Percentiles rank a stretch among this genome's conserved stretches.
phyloP scores from a whole-genome alignment of 306 rosid genomes.

The Castanopsis chinensis region DNA sequence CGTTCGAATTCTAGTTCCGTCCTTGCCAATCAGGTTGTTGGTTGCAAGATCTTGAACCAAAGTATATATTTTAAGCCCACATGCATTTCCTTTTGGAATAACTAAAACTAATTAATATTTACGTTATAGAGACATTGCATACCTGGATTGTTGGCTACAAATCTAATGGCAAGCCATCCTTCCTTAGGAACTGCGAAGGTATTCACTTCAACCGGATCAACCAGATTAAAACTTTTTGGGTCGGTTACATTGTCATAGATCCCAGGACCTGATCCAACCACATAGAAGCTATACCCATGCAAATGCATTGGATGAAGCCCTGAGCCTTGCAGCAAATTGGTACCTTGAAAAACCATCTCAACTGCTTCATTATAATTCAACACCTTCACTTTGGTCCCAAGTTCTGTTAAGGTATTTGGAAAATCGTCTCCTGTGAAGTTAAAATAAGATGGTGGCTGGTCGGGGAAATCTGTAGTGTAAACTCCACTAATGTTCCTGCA shows the following conservation, averaged over 20 bases:
- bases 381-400: slow-evolving; percentile 29
- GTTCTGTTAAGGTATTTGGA: not conserved
- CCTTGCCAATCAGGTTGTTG: too few species aligned
- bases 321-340: slow-evolving; percentile 15
- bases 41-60: too few species aligned
- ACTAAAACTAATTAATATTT: too few species aligned
- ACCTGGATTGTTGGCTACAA: slow-evolving; percentile 32
- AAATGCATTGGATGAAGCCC: slow-evolving; percentile 50
- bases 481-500: slow-evolving; percentile 36
- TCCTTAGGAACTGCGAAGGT: slow-evolving; percentile 27
- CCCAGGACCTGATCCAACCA: slow-evolving; percentile 35
- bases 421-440: slow-evolving; percentile 41
- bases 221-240: slow-evolving; percentile 22
- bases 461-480: slow-evolving; percentile 27
- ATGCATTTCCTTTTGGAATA: too few species aligned
- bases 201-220: slow-evolving; percentile 29
- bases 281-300: slow-evolving; percentile 44
- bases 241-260: slow-evolving; percentile 4
- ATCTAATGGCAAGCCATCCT: slow-evolving; percentile 42
- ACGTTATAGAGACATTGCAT: not conserved
- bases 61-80: too few species aligned
- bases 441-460: slow-evolving; percentile 18
- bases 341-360: slow-evolving; percentile 47
- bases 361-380: slow-evolving; percentile 31
- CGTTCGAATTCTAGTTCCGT: too few species aligned